These are phyloP conservation scores for Colletotrichum sp. DNA, from an alignment of 2,329 filamentous ascomycete species.

Conservation along the genomic window DNA sequence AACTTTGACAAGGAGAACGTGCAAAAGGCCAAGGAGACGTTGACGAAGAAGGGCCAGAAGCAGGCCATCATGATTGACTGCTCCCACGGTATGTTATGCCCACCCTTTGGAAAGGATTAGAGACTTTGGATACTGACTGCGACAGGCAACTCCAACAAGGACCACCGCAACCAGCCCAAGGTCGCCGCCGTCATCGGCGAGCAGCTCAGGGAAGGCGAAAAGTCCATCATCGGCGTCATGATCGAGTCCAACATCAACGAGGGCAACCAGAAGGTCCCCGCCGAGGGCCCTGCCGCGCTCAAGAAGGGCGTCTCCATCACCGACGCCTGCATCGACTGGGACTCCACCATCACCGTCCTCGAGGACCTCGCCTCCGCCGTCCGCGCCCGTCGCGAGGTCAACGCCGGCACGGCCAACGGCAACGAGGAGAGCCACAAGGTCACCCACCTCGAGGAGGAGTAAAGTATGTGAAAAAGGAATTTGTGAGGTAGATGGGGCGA, in stretches of 20 bases:
- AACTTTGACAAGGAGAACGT: slow-evolving; percentile 93
- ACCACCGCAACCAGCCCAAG: slow-evolving; percentile 96
- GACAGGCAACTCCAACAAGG: slow-evolving; percentile 91
- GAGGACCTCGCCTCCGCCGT: slow-evolving; percentile 88
- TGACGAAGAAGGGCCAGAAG: slow-evolving; percentile 83
- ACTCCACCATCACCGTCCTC: slow-evolving; percentile 79
- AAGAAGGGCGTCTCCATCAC: slow-evolving; percentile 95
- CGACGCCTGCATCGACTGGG: slow-evolving; percentile 96
- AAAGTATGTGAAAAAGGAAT: slow-evolving; percentile 16
- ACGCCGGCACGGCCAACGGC: slow-evolving; percentile 38
- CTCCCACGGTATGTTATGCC: slow-evolving; percentile 74
- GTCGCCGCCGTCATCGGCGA: slow-evolving; percentile 83
- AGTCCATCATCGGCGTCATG: slow-evolving; percentile 93
- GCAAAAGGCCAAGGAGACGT: slow-evolving; percentile 75
- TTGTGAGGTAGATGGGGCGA: not conserved
- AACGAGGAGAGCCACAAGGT: slow-evolving; percentile 39
- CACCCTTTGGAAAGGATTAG: too few species aligned
- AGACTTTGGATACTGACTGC: not conserved
- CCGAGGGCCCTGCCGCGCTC: slow-evolving; percentile 77
- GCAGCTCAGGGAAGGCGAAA: slow-evolving; percentile 87
- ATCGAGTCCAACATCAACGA: slow-evolving; percentile 98
- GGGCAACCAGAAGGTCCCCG: slow-evolving; percentile 84
- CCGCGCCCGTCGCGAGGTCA: slow-evolving; percentile 69
- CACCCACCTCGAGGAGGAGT: slow-evolving; percentile 59
- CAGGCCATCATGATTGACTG: slow-evolving; percentile 98